phyloP scores from a whole-genome alignment of 768 basidiomycete genomes.

The Sistotremastrum suecicum region DNA sequence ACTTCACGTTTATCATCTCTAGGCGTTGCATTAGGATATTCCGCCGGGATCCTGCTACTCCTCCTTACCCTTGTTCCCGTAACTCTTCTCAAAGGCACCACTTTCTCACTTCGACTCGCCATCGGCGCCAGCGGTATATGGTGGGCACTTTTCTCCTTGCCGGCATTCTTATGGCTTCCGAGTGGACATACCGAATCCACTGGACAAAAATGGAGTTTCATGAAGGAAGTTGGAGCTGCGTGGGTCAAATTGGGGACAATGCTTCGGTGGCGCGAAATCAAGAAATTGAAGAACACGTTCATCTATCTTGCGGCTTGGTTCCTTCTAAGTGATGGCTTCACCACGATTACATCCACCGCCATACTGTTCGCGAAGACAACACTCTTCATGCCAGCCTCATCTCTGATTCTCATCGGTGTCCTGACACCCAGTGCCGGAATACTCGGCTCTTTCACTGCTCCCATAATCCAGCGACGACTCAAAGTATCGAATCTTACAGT shows the following conservation, averaged over 20 bases:
- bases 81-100: slow-evolving; percentile 54
- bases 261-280: slow-evolving; percentile 61
- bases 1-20: slow-evolving; percentile 74
- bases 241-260: slow-evolving; percentile 69
- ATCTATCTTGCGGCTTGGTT: slow-evolving; percentile 90
- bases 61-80: slow-evolving; percentile 71
- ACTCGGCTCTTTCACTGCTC: slow-evolving; percentile 72
- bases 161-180: slow-evolving; percentile 65
- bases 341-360: slow-evolving; percentile 85
- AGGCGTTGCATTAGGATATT: slow-evolving; percentile 80
- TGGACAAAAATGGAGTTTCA: slow-evolving; percentile 26
- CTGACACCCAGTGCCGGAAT: slow-evolving; percentile 72
- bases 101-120: slow-evolving; percentile 64
- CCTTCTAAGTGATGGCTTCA: slow-evolving; percentile 84
- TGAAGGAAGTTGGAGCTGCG: slow-evolving; percentile 42
- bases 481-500: slow-evolving; percentile 55
- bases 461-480: slow-evolving; percentile 48
- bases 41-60: slow-evolving; percentile 66
- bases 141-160: slow-evolving; percentile 78
- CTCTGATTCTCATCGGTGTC: slow-evolving; percentile 67
- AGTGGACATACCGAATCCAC: slow-evolving; percentile 12
- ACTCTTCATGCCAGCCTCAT: slow-evolving; percentile 63
- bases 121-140: slow-evolving; percentile 76
- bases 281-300: slow-evolving; percentile 70
- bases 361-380: slow-evolving; percentile 87